These are phyloP conservation scores for Lasiodiplodia theobromae DNA, from an alignment of 2,329 filamentous ascomycete genomes.

Conservation along the genomic window DNA sequence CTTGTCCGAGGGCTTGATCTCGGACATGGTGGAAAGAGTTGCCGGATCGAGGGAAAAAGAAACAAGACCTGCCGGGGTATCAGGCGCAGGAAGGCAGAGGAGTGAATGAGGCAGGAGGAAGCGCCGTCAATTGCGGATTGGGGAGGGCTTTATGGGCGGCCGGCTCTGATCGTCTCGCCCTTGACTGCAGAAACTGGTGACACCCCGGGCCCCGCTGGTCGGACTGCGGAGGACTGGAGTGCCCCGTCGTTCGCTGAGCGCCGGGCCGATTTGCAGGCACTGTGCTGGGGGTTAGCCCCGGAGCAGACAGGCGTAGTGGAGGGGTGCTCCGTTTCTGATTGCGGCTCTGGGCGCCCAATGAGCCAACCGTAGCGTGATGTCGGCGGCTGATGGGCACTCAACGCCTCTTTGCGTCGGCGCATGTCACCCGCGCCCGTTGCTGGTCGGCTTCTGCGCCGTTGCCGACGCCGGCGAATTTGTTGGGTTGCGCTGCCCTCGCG, in stretches of 20 bases:
- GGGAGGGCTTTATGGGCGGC: conserved; percentile 12
- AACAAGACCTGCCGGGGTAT: conserved; percentile 8
- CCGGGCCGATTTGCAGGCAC: conserved; percentile 20
- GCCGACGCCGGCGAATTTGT: conserved; percentile 15
- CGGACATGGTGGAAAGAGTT: conserved; percentile 25
- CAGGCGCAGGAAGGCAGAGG: conserved; percentile 7
- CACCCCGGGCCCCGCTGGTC: conserved; percentile 23
- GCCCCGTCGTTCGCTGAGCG: conserved; percentile 11
- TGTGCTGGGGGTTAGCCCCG: conserved; percentile 24
- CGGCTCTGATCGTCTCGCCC: background rate
- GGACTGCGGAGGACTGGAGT: conserved; percentile 22
- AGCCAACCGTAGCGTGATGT: conserved; percentile 22
- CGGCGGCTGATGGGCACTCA: conserved; percentile 17
- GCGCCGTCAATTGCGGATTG: conserved; percentile 6
- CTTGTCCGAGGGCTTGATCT: conserved; percentile 21
- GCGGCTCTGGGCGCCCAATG: conserved; percentile 19
- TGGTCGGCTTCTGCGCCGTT: conserved; percentile 7
- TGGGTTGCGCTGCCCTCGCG: conserved; percentile 1
- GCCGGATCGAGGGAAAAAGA: conserved; percentile 15
- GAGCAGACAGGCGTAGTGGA: conserved; percentile 22
- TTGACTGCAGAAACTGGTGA: conserved; percentile 12
- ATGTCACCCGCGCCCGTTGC: background rate
- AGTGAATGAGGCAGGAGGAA: conserved; percentile 19
- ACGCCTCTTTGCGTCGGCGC: conserved; percentile 6
- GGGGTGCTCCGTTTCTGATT: conserved; percentile 9